phyloP scores from a whole-genome alignment of 768 basidiomycete genomes.

The Cyclocybe aegerita region DNA sequence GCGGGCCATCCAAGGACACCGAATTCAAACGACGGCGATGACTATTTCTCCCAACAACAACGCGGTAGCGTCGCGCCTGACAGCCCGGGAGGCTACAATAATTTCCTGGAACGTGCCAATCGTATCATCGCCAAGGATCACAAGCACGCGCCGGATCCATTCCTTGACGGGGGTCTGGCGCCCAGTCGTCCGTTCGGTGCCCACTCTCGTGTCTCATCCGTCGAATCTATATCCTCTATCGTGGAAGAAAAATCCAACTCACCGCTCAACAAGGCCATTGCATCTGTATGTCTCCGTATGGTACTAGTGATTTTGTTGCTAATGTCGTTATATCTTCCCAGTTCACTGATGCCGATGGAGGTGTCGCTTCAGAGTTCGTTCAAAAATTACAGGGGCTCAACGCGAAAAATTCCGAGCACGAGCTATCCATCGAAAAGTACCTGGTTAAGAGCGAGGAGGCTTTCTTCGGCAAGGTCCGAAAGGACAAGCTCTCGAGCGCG shows the following conservation, averaged over 20 bases:
- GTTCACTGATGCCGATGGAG: slow-evolving; percentile 95
- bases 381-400: slow-evolving; percentile 77
- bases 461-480: slow-evolving; percentile 89
- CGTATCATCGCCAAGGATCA: slow-evolving; percentile 79
- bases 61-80: slow-evolving; percentile 29
- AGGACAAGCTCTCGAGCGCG: slow-evolving; percentile 83
- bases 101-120: slow-evolving; percentile 88
- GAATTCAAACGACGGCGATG: slow-evolving; percentile 51
- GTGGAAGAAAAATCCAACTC: slow-evolving; percentile 90
- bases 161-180: slow-evolving; percentile 60
- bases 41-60: slow-evolving; percentile 52
- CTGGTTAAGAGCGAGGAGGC: slow-evolving; percentile 89
- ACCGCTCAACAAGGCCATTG: slow-evolving; percentile 91
- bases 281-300: slow-evolving; percentile 53
- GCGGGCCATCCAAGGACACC: slow-evolving; percentile 41
- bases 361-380: slow-evolving; percentile 87
- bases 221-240: slow-evolving; percentile 91
- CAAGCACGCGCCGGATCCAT: slow-evolving; percentile 80
- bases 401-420: slow-evolving; percentile 86
- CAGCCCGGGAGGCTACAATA: slow-evolving; percentile 53
- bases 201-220: slow-evolving; percentile 78
- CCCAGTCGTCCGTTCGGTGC: slow-evolving; percentile 77
- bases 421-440: slow-evolving; percentile 90
- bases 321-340: slow-evolving; percentile 25
- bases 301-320: not conserved